These are phyloP conservation scores for Aspergillus funiculosus DNA, from an alignment of 495 filamentous ascomycete species.

Conservation along the genomic window DNA sequence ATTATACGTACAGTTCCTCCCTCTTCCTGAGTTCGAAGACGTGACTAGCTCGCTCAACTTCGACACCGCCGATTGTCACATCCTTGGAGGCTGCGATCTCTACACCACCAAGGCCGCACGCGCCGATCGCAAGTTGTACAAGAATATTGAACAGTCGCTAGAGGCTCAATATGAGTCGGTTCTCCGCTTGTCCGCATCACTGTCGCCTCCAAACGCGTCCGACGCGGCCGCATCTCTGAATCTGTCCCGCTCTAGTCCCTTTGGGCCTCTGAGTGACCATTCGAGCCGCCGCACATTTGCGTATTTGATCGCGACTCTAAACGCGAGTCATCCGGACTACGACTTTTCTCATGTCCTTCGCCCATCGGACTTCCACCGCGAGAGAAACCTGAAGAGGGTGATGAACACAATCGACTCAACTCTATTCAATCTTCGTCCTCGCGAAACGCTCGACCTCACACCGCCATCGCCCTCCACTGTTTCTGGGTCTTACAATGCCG, in stretches of 20 bases:
- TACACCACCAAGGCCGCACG: constrained; percentile 96
- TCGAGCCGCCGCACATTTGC: constrained; percentile 88
- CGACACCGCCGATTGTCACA: constrained; percentile 82
- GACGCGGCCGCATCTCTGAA: constrained; percentile 56
- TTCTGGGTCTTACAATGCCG: constrained; percentile 38
- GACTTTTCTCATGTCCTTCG: constrained; percentile 89
- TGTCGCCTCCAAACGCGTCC: constrained; percentile 67
- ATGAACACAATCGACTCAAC: constrained; percentile 83
- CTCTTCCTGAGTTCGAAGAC: constrained; percentile 79
- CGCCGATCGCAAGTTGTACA: constrained; percentile 93
- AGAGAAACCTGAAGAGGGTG: constrained; percentile 65
- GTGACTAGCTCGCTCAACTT: constrained; percentile 90
- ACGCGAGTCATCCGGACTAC: constrained; percentile 94
- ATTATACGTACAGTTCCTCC: constrained; percentile 81
- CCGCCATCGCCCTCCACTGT: constrained; percentile 41
- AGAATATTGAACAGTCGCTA: constrained; percentile 81
- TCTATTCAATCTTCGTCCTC: constrained; percentile 73
- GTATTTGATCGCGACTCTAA: constrained; percentile 95
- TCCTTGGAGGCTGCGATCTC: constrained; percentile 86
- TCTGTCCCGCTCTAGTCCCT: constrained; percentile 77
- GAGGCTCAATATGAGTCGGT: constrained; percentile 85
- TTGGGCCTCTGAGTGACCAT: constrained; percentile 79
- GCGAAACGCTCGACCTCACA: constrained; percentile 41
- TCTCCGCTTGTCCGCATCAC: constrained; percentile 69
- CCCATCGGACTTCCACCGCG: constrained; percentile 78